A percentile compares a stretch with the other conserved stretches of the same genome.
These are phyloP conservation scores for Aspergillus transmontanensis DNA, from an alignment of 2,329 filamentous ascomycete species.

Conservation along the genomic window DNA sequence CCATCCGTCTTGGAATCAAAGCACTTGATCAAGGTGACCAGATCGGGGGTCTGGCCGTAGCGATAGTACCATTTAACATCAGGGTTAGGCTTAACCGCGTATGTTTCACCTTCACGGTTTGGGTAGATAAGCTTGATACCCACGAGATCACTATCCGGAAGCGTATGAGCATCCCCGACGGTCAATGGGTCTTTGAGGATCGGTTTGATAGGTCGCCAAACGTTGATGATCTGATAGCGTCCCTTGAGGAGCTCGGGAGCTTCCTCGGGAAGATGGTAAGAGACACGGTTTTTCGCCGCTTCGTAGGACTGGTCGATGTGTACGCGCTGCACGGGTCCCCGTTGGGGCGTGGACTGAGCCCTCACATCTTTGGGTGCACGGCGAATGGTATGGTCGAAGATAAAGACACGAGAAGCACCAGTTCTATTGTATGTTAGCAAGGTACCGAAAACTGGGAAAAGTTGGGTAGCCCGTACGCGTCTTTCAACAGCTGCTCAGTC, in stretches of 20 bases:
- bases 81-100: slow-evolving; percentile 45
- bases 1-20: slow-evolving; percentile 62
- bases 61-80: slow-evolving; percentile 58
- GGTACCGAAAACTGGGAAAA: not conserved
- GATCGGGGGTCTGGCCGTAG: slow-evolving; percentile 52
- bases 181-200: slow-evolving; percentile 58
- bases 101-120: slow-evolving; percentile 54
- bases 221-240: slow-evolving; percentile 54
- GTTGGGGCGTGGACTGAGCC: slow-evolving; percentile 34
- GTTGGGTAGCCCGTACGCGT: slow-evolving; percentile 28
- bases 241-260: slow-evolving; percentile 46
- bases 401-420: slow-evolving; percentile 48
- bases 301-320: slow-evolving; percentile 55
- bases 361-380: slow-evolving; percentile 37
- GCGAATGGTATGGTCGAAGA: slow-evolving; percentile 56
- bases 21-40: slow-evolving; percentile 64
- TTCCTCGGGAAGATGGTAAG: slow-evolving; percentile 48
- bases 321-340: slow-evolving; percentile 53
- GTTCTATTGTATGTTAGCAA: slow-evolving; percentile 27
- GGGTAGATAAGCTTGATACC: slow-evolving; percentile 55
- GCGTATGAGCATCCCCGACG: slow-evolving; percentile 54
- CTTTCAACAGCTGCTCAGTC: slow-evolving; percentile 50
- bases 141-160: slow-evolving; percentile 55
- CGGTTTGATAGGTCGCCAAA: slow-evolving; percentile 54
- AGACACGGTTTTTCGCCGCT: slow-evolving; percentile 46